Evolutionary conservation across 2,329 filamentous ascomycete genomes (phyloP), one percentile per base, ranked within the genome.

Genomic region (Trichothecium sympodiale): DNA sequence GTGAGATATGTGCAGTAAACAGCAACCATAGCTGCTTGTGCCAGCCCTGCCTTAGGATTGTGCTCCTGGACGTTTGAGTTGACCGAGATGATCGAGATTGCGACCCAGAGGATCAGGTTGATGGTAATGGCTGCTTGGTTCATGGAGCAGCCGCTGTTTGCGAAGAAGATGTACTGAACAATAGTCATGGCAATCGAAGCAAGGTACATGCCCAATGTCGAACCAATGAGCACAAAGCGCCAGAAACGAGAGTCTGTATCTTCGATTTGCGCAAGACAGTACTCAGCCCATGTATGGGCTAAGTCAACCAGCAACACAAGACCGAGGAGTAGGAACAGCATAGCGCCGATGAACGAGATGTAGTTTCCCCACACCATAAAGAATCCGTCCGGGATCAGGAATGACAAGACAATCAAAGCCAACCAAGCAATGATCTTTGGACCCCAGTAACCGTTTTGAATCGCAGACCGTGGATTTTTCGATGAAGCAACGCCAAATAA

Each of bases 401-500:
- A 98, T 17, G 88, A 94, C 39, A 94, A 56, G 40, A 95, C 84
- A 41, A 96, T 78, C 46, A 96, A 74, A 12, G 70, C 77, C 34
- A 95, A 55, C 91, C 91, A 98, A 35, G 79, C 76, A 41, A 95
- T 75, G 39, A 98, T 72, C 64, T 98, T 98, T 31, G 91, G 91
- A 2, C 88, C 91, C 91, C 91, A 98, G 61, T 86, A 98, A n/a
- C 89, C 91, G 62, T 98, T 98, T 55, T 98, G 91, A 36, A 98
- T 73, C 14, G 77, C 74, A 3, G 91, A 88, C 44, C 91, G 81
- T 31, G 83, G 82, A 55, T 94, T 83, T 57, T 84, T 91, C 17
- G 88, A 91, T 33, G 79, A 86, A 36, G 75, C 77, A 35, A 98
- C 87, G 35, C 91, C 91, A 37, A 96, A 69, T 31, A 98, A 72